Base-by-base conservation (phyloP, 768 basidiomycete species). In the Phaeotremella skinneri region DNA sequence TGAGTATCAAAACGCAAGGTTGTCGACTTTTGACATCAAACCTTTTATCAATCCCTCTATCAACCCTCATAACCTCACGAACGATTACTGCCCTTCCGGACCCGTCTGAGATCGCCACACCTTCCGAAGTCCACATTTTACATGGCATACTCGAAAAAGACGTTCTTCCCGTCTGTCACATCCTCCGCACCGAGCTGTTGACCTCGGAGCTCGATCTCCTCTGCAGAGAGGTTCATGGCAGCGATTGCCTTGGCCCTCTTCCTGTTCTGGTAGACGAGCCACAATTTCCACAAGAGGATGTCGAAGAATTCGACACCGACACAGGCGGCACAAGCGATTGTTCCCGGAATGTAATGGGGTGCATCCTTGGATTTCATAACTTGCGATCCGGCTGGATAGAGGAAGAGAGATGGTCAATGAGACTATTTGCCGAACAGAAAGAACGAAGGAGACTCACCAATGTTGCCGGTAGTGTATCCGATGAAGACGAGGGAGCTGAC, bases 111-210 rank as follows among this genome's bases (percentile, higher is more conserved):
- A n/a, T n/a, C n/a, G n/a, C n/a, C n/a, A n/a, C n/a, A n/a, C n/a
- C n/a, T n/a, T n/a, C n/a, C n/a, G n/a, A n/a, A n/a, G n/a, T n/a
- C n/a, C n/a, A n/a, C n/a, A n/a, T n/a, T 23, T 20, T 45, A 45
- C 43, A 45, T 45, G 43, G 43, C 43, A 45, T 34, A 68, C 66
- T 20, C 50, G 58, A 68, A 68, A 58, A 56, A 68, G 17, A 60
- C 59, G 29, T 68, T 68, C 61, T 66, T 58, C 37, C 56, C 42
- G 55, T 65, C 67, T 11, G 67, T 68, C 26, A 58, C 81, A 49
- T 68, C 67, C 48, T 57, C 32, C 17, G 61, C 58, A 17, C 67
- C 67, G 13, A 63, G 23, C 51, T 65, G 61, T 53, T 66, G 57
- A 49, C 56, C 67, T 41, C 49, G 42, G 14, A 50, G 20, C 30